Evolutionary conservation across 352 stramenopile species (phyloP).

Genomic region (Phytophthora citrophthora): DNA sequence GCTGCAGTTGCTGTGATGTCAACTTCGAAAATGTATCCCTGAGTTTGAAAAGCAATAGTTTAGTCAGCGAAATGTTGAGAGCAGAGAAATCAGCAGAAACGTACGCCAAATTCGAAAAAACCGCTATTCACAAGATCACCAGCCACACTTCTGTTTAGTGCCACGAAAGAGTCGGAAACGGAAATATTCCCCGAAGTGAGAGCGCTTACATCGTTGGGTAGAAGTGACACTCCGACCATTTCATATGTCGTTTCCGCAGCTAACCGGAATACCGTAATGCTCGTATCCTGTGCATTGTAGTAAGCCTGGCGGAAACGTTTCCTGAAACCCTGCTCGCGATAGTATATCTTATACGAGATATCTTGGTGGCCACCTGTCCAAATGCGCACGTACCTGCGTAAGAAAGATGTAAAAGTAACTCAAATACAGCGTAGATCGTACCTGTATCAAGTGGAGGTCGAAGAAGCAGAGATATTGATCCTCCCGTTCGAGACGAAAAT

Average conservation of each 20-base stretch:
- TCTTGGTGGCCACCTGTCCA: conserved; percentile 37
- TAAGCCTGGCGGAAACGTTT: conserved; percentile 38
- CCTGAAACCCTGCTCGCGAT: conserved; percentile 19
- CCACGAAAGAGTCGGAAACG: conserved; percentile 31
- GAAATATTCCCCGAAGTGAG: conserved; percentile 31
- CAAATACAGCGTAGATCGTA: conserved; percentile 3
- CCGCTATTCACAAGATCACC: background rate
- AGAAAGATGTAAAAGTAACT: background rate
- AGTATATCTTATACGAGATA: conserved; percentile 48
- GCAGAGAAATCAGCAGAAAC: conserved; percentile 2
- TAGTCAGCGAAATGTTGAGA: background rate
- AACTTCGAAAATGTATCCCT: conserved; percentile 62
- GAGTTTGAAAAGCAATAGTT: background rate
- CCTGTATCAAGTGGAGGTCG: conserved; percentile 52
- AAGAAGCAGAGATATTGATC: conserved; percentile 42
- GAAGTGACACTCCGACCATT: conserved; percentile 48
- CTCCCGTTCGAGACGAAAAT: conserved; percentile 34
- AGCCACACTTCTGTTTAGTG: conserved; percentile 3
- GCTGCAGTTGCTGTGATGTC: conserved; percentile 14
- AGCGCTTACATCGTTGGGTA: conserved; percentile 3
- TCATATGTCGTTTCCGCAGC: conserved; percentile 56
- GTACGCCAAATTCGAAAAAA: conserved; percentile 64
- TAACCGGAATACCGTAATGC: conserved; percentile 48
- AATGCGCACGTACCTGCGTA: background rate
- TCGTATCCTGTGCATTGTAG: conserved; percentile 13